A percentile compares a stretch with the other conserved stretches of the same genome.
These are phyloP conservation scores for Fusarium chuoi DNA, from an alignment of 2,329 filamentous ascomycete genomes.

Conservation along the genomic window DNA sequence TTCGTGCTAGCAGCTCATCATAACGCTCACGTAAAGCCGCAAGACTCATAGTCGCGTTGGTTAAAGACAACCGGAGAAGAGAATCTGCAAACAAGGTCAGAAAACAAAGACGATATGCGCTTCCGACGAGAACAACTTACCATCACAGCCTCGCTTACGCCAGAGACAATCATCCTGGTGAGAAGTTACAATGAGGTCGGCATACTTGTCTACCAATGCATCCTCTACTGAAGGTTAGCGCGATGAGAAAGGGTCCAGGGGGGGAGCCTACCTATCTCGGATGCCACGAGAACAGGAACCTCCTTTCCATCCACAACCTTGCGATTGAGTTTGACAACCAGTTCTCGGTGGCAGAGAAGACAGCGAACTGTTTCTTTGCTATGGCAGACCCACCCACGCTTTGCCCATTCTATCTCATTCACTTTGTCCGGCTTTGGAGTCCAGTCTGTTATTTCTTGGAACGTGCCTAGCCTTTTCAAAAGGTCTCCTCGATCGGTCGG, in stretches of 20 bases:
- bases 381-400: conserved; percentile 88
- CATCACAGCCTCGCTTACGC: conserved; percentile 87
- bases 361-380: conserved; percentile 87
- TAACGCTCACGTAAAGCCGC: conserved; percentile 71
- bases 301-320: conserved; percentile 67
- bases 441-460: conserved; percentile 92
- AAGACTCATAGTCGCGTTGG: conserved; percentile 69
- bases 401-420: conserved; percentile 94
- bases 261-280: conserved; percentile 63
- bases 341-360: conserved; percentile 83
- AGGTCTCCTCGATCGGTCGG: conserved; percentile 88
- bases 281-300: conserved; percentile 62
- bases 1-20: conserved; percentile 66
- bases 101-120: conserved; percentile 30
- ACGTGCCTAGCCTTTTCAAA: conserved; percentile 82
- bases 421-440: conserved; percentile 88
- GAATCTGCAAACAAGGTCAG: conserved; percentile 56
- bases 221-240: conserved; percentile 56
- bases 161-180: conserved; percentile 88
- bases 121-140: conserved; percentile 54
- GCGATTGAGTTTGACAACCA: conserved; percentile 81
- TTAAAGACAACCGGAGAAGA: conserved; percentile 70
- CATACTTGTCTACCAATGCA: conserved; percentile 80
- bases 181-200: conserved; percentile 75
- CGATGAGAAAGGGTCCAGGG: background rate